phyloP scores from a whole-genome alignment of 495 filamentous ascomycete species.

The Penicillium daleae region DNA sequence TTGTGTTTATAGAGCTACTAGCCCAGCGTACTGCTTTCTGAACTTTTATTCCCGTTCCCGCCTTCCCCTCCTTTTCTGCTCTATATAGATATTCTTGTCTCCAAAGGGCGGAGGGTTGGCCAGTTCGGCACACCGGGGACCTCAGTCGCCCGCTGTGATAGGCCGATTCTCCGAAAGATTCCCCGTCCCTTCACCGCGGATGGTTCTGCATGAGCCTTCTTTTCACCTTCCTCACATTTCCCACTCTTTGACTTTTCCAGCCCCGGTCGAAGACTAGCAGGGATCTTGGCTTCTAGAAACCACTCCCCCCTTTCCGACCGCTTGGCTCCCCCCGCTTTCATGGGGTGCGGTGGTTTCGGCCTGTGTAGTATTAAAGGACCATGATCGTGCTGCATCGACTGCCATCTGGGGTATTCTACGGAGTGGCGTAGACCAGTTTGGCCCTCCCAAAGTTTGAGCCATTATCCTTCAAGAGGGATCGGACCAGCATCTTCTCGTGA shows the following conservation, averaged over 20 bases:
- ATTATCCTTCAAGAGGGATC: neutral
- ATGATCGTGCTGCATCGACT: neutral
- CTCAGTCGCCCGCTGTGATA: conserved; percentile 11
- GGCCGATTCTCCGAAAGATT: conserved; percentile 6
- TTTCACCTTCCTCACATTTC: neutral
- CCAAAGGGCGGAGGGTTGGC: conserved; percentile 9
- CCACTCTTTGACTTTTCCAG: neutral
- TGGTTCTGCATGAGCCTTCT: conserved; percentile 2
- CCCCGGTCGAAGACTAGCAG: neutral
- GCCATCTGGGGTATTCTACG: neutral
- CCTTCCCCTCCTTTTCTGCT: too few relatives aligned
- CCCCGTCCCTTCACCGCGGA: neutral
- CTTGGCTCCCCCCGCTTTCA: conserved; percentile 1
- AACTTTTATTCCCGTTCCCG: too few relatives aligned
- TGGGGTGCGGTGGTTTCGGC: neutral
- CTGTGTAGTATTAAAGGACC: conserved; percentile 6
- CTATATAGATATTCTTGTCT: conserved; percentile 3
- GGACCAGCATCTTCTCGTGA: conserved; percentile 17
- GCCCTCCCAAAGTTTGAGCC: neutral
- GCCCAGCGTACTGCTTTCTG: too few relatives aligned
- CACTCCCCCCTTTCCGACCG: neutral
- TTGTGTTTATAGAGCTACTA: too few relatives aligned
- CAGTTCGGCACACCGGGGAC: conserved; percentile 19
- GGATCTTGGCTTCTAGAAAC: too few relatives aligned
- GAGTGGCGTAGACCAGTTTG: neutral